Conservation (phyloP, 495 filamentous ascomycete genomes). For the Podospora conica region DNA sequence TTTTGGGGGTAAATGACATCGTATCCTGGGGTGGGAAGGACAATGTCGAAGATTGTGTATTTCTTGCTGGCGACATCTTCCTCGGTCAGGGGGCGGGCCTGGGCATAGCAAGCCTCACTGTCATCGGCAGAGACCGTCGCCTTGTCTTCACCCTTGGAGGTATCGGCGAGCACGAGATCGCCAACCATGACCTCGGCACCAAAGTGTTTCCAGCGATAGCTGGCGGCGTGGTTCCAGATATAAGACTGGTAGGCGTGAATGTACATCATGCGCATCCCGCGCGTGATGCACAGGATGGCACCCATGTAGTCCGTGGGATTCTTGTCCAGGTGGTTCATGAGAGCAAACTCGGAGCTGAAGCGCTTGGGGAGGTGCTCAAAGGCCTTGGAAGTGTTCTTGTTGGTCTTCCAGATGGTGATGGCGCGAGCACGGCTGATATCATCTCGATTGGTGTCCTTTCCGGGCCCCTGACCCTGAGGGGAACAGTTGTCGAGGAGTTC, state of each 20-base stretch:
- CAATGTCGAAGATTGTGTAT: conserved; percentile 80
- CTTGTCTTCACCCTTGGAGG: conserved; percentile 35
- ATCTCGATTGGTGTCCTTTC: conserved; percentile 42
- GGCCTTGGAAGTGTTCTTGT: conserved; percentile 48
- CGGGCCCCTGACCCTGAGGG: background rate
- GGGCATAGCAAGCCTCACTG: conserved; percentile 45
- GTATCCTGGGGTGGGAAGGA: conserved; percentile 90
- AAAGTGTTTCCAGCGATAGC: conserved; percentile 68
- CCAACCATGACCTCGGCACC: conserved; percentile 70
- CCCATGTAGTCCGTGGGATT: conserved; percentile 61
- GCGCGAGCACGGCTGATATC: conserved; percentile 70
- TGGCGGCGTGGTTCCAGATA: conserved; percentile 83
- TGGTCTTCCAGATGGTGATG: conserved; percentile 62
- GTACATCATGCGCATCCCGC: conserved; percentile 85
- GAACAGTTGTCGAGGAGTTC: conserved; percentile 18
- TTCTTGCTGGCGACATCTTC: conserved; percentile 74
- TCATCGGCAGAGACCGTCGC: conserved; percentile 45
- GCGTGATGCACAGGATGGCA: conserved; percentile 66
- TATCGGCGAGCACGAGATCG: conserved; percentile 67
- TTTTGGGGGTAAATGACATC: conserved; percentile 84
- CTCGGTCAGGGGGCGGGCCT: conserved; percentile 66
- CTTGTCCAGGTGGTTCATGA: conserved; percentile 65
- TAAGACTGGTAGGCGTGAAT: conserved; percentile 92
- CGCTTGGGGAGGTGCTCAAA: conserved; percentile 66
- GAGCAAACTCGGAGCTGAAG: conserved; percentile 68